Conservation (phyloP, 352 stramenopile species). For the Phytophthora hybrid region DNA sequence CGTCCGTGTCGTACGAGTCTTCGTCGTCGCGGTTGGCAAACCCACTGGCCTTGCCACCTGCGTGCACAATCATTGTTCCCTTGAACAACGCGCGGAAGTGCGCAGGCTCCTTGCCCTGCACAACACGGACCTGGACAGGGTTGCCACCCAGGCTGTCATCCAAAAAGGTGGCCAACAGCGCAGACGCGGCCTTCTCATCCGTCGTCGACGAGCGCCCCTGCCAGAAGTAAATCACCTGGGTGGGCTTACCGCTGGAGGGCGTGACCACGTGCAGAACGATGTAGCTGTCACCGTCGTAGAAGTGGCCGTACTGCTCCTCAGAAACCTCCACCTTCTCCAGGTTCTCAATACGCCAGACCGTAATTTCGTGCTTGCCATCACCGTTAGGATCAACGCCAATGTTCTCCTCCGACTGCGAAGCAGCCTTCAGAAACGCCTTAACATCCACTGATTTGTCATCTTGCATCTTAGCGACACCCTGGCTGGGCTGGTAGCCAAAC, state of each 20-base stretch:
- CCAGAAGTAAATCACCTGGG: constrained; percentile 94
- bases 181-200: constrained; percentile 89
- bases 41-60: constrained; percentile 89
- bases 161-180: constrained; percentile 73
- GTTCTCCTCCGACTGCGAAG: constrained; percentile 68
- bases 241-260: constrained; percentile 66
- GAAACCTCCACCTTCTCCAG: constrained; percentile 89
- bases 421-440: constrained; percentile 57
- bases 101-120: constrained; percentile 88
- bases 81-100: constrained; percentile 93
- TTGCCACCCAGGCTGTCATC: constrained; percentile 88
- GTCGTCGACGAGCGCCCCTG: constrained; percentile 85
- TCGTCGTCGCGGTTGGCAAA: constrained; percentile 85
- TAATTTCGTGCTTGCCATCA: constrained; percentile 80
- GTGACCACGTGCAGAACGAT: constrained; percentile 91
- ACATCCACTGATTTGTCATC: constrained; percentile 67
- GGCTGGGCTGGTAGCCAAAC: constrained; percentile 66
- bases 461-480: constrained; percentile 50
- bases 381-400: constrained; percentile 73
- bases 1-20: constrained; percentile 90
- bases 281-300: constrained; percentile 97
- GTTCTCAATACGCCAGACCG: constrained; percentile 93
- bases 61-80: constrained; percentile 91
- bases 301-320: constrained; percentile 88
- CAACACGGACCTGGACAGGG: constrained; percentile 87